Evolutionary conservation across 192 early-diverging fungal genomes (phyloP), one percentile per base, ranked within the genome.

Genomic region (Coemansia sp.): DNA sequence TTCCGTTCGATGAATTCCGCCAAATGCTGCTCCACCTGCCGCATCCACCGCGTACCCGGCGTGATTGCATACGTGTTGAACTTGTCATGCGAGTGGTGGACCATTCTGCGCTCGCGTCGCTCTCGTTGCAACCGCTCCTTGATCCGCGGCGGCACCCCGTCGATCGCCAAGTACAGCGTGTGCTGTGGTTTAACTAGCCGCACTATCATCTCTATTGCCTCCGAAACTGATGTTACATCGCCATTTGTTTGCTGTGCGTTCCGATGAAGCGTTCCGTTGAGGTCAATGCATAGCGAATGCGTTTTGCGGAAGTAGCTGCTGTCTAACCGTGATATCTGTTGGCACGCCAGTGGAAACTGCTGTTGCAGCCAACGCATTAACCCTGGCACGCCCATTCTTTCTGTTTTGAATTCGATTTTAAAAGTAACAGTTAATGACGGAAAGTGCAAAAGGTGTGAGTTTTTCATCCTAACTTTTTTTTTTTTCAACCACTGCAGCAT

Each of bases 81-180:
- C 36, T 76, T 7, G 74, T 19, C 86, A 84, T 82, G 72, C 13
- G 22, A 83, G 48, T 25, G 86, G 86, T 52, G 83, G 85, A 33
- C 63, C 42, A 92, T 20, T 8, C 13, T 14, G 87, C 59, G 91
- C 79, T 94, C 93, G n/a, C 97, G 90, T 29, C 97, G 87, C 9
- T 91, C 90, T 8, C 97, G 88, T 71, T 99, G 97, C 70, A 97
- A 91, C 62, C 95, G 93, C 89, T 97, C 97, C 68, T 99, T 99
- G 20, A 95, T 94, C 42, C 97, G 86, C 22, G 97, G 97, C 0
- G 97, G 95, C 34, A 99, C 97, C 23, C 89, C 88, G 82, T 97
- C 96, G 10, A 98, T 88, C 19, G 96, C 94, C 79, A 98, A 81
- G 62, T 91, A 96, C 62, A 97, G 90, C 14, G 94, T 70, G 67